These are phyloP conservation scores for Coemansia interrupta DNA, from an alignment of 192 early-diverging fungal species.

Conservation along the genomic window DNA sequence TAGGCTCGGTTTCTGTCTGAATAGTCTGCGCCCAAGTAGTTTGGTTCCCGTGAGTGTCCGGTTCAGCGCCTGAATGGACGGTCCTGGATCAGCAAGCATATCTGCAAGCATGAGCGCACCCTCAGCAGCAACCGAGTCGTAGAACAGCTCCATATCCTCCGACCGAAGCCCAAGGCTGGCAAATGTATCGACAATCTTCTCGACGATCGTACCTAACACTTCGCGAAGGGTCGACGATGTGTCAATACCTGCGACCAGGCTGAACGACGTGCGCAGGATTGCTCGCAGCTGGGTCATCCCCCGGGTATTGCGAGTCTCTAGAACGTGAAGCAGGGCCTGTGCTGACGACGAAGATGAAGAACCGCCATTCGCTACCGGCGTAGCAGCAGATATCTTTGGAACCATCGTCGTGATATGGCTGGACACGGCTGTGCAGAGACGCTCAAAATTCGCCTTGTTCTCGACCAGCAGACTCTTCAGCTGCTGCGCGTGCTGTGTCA, in stretches of 20 bases:
- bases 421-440: constrained; percentile 4
- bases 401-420: constrained; percentile 3
- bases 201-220: constrained; percentile 19
- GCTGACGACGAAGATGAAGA: not conserved
- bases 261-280: constrained; percentile 18
- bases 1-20: constrained; percentile 19
- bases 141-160: constrained; percentile 26
- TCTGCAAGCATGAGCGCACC: constrained; percentile 12
- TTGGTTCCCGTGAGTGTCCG: constrained; percentile 21
- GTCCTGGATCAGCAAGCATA: constrained; percentile 6
- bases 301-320: constrained; percentile 17
- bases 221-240: constrained; percentile 19
- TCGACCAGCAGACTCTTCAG: constrained; percentile 50
- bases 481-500: constrained; percentile 55
- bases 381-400: constrained; percentile 4
- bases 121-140: constrained; percentile 14
- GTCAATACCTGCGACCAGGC: constrained; percentile 16
- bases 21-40: constrained; percentile 18
- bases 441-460: constrained; percentile 18
- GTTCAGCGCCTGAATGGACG: constrained; percentile 13
- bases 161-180: constrained; percentile 20
- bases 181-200: constrained; percentile 26
- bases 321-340: constrained; percentile 12
- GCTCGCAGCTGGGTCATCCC: constrained; percentile 23
- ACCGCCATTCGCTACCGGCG: not conserved